phyloP scores from a whole-genome alignment of 345 rosid species.

The Salix purpurea region DNA sequence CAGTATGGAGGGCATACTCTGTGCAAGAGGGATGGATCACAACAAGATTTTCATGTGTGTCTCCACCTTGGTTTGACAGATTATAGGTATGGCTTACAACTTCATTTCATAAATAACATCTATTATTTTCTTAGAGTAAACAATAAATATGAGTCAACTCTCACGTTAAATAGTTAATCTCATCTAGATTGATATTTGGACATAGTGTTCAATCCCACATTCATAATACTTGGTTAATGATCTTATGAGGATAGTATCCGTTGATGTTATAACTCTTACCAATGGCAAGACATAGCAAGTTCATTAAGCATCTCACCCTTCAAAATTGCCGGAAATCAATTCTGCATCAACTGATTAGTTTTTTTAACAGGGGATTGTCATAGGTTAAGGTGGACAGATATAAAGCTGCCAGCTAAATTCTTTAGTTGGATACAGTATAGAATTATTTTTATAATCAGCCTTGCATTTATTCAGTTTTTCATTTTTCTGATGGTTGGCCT shows the following conservation, averaged over 20 bases:
- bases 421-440: neutral
- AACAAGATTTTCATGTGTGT: constrained; percentile 36
- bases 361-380: neutral
- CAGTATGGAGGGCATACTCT: constrained; percentile 71
- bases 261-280: neutral
- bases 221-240: neutral
- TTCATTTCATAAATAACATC: neutral
- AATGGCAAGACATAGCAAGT: neutral
- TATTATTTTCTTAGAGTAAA: neutral
- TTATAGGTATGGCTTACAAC: constrained; percentile 52
- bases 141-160: neutral
- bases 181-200: neutral
- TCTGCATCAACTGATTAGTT: neutral
- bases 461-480: neutral
- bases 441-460: neutral
- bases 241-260: neutral
- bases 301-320: neutral
- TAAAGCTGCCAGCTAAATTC: neutral
- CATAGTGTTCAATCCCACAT: neutral
- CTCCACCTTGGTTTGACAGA: constrained; percentile 85
- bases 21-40: constrained; percentile 34
- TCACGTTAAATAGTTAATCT: neutral
- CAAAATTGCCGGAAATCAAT: neutral
- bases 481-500: neutral
- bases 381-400: neutral